Evolutionary conservation across 345 rosid genomes (phyloP).

Genomic region (Aquilaria malaccensis): DNA sequence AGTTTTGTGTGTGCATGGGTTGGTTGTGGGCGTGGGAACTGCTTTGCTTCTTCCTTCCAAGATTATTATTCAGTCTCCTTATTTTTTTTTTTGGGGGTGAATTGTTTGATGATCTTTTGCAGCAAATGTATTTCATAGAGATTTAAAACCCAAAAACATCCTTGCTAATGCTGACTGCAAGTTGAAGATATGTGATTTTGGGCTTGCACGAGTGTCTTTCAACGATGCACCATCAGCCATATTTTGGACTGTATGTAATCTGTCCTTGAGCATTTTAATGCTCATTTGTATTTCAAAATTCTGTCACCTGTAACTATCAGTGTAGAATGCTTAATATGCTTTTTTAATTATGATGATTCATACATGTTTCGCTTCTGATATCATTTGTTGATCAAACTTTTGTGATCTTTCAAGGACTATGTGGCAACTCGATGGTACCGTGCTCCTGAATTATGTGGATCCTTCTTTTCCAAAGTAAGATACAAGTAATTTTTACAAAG

Average conservation of each 20-base stretch:
- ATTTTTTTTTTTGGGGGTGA: not conserved
- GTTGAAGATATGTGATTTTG: conserved; percentile 91
- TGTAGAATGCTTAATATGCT: not conserved
- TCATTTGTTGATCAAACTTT: conserved; percentile 10
- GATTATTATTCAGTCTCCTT: too few species aligned
- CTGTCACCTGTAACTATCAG: too few species aligned
- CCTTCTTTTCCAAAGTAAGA: conserved; percentile 94
- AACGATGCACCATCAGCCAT: conserved; percentile 92
- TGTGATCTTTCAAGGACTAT: conserved; percentile 60
- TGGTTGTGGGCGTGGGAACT: too few species aligned
- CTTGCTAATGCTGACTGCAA: conserved; percentile 96
- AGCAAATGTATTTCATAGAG: conserved; percentile 91
- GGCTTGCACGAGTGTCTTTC: conserved; percentile 87
- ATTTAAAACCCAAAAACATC: conserved; percentile 88
- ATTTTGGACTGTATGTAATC: conserved; percentile 84
- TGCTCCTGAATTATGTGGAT: conserved; percentile 99
- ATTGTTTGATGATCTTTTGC: conserved; percentile 20
- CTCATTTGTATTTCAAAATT: not conserved
- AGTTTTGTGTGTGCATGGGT: conserved; percentile 13
- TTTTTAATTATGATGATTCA: not conserved
- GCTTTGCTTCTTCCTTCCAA: too few species aligned
- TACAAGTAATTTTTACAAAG: conserved; percentile 1
- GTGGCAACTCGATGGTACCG: conserved; percentile 99
- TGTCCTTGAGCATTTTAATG: conserved; percentile 10
- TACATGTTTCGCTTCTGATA: conserved; percentile 5